Conservation (phyloP, 495 filamentous ascomycete genomes). For the Aspergillus incahuasiensis region DNA sequence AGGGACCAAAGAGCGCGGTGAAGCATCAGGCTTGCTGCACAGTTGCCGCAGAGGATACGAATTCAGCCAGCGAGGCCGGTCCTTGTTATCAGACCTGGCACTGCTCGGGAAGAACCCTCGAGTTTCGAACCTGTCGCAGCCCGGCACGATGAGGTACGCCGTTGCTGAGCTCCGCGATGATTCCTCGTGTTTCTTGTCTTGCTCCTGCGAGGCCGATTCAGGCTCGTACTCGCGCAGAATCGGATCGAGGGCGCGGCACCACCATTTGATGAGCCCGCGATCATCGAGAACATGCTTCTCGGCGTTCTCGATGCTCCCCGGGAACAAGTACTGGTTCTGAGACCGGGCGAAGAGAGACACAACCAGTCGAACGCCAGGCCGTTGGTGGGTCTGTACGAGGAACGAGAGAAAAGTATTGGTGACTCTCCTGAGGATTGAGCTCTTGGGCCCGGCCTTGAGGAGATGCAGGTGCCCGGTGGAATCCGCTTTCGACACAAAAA, state of each 20-base stretch:
- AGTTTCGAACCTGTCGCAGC: slow-evolving; percentile 73
- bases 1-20: slow-evolving; percentile 83
- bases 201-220: slow-evolving; percentile 35
- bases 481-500: slow-evolving; percentile 97
- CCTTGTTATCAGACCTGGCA: slow-evolving; percentile 35
- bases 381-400: slow-evolving; percentile 61
- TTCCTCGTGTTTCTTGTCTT: slow-evolving; percentile 32
- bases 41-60: slow-evolving; percentile 63
- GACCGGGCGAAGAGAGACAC: slow-evolving; percentile 90
- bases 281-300: slow-evolving; percentile 95
- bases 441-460: slow-evolving; percentile 53
- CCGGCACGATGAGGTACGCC: slow-evolving; percentile 83
- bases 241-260: slow-evolving; percentile 82
- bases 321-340: slow-evolving; percentile 93
- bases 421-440: slow-evolving; percentile 69
- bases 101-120: slow-evolving; percentile 53
- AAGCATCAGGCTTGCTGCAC: slow-evolving; percentile 51
- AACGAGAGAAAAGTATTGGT: slow-evolving; percentile 70
- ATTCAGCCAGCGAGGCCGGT: slow-evolving; percentile 46
- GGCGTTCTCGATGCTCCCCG: slow-evolving; percentile 77
- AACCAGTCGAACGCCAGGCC: slow-evolving; percentile 66
- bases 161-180: slow-evolving; percentile 39
- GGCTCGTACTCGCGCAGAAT: slow-evolving; percentile 49
- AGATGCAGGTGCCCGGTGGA: slow-evolving; percentile 82
- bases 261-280: slow-evolving; percentile 85